Conservation (phyloP, 1,139 yeast species). For the Saccharomyces hybrid region DNA sequence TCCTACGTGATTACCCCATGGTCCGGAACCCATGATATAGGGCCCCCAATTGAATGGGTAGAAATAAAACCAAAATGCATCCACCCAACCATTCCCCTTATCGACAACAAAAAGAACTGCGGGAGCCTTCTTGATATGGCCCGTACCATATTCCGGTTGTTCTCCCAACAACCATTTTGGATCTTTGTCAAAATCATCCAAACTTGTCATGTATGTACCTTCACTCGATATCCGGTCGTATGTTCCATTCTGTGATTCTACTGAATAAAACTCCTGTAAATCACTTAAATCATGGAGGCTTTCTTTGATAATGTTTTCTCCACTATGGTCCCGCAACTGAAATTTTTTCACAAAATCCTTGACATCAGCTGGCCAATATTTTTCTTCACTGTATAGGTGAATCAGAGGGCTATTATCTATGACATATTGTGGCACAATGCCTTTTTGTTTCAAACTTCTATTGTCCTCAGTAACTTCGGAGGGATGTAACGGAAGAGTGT, state of each 20-base stretch:
- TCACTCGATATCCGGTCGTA: constrained; percentile 34
- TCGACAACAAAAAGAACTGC: constrained; percentile 76
- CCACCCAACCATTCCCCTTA: constrained; percentile 78
- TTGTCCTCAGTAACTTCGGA: constrained; percentile 9
- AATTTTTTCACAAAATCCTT: constrained; percentile 59
- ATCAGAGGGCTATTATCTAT: constrained; percentile 68
- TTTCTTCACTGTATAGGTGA: constrained; percentile 78
- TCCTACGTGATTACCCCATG: constrained; percentile 91
- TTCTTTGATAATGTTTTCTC: constrained; percentile 19
- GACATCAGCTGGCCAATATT: constrained; percentile 74
- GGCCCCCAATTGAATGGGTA: constrained; percentile 90
- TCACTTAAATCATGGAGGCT: constrained; percentile 18
- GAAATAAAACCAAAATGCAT: constrained; percentile 89
- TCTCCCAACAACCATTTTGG: constrained; percentile 83
- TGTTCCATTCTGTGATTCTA: constrained; percentile 9
- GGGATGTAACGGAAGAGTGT: too few species aligned
- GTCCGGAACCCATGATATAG: constrained; percentile 92
- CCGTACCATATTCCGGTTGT: constrained; percentile 59
- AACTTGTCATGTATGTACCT: constrained; percentile 29
- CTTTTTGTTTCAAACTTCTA: constrained; percentile 34
- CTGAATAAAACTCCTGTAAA: too few species aligned
- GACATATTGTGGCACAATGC: constrained; percentile 56
- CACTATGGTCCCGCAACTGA: constrained; percentile 16
- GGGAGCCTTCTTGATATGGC: constrained; percentile 65
- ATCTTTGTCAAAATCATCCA: constrained; percentile 51